Evolutionary conservation across 441 rosid genomes (phyloP), one percentile per base, ranked within the genome.

Genomic region (Aquilaria agallochum): DNA sequence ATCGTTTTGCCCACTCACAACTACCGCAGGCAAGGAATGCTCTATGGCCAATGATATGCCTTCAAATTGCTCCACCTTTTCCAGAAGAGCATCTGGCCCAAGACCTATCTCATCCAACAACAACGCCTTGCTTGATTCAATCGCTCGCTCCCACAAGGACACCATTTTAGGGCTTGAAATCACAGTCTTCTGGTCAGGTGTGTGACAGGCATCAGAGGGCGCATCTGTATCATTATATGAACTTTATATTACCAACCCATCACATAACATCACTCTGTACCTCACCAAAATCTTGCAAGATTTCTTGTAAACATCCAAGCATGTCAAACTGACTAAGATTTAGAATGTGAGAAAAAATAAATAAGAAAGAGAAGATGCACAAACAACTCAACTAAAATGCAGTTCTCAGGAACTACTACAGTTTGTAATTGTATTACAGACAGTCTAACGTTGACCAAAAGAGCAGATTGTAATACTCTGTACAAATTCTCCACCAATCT

Each of bases 91-190:
- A 65, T 92, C 90, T 0, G 92, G 98, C 53, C 76, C 74, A 15
- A 87, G 79, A 70, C 79, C 60, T 10, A 73, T 68, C 72, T 85
- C 80, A 54, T 85, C 86, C 54, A 88, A 74, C 63, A 86, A 33
- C 57, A 86, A 58, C 7, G 97, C 92, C 73, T 85, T 88, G 62
- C 76, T 84, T 20, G 87, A 80, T 58, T 84, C 90, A 9, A 88
- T 65, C 0, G 97, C 96, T n/a, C 74, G 78, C 66, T 81, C 73
- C 97, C 97, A 90, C 7, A 84, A 74, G 15, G 83, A 79, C 62
- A 79, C 77, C 97, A 88, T 90, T 79, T 86, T 83, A 46, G 92
- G 92, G 78, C 88, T 86, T 57, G 89, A 86, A 55, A 70, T 74
- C 65, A 72, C 75, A 13, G 59, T 58, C 50, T 58, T 70, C 49